A percentile compares a stretch with the other conserved stretches of the same genome.
phyloP scores from a whole-genome alignment of 352 stramenopile genomes.

The Plasmopara muralis region DNA sequence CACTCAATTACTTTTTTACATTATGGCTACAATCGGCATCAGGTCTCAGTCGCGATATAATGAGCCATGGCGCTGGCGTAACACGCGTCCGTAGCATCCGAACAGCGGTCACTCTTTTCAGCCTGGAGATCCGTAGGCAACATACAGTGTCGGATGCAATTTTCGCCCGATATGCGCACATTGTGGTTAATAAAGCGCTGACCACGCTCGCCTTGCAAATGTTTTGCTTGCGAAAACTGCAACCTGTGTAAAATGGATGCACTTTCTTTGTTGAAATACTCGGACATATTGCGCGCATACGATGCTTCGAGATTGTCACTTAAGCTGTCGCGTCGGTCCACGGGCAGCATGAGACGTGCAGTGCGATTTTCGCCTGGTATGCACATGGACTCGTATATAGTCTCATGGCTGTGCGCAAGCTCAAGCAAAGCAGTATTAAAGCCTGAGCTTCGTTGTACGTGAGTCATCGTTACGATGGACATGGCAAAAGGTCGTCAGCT shows the following conservation, averaged over 20 bases:
- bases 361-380: conserved; percentile 53
- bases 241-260: not conserved
- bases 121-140: conserved; percentile 33
- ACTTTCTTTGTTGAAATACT: conserved; percentile 9
- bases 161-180: conserved; percentile 49
- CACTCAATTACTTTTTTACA: too few species aligned
- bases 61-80: conserved; percentile 45
- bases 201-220: conserved; percentile 19
- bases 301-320: conserved; percentile 32
- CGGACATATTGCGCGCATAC: conserved; percentile 22
- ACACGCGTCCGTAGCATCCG: conserved; percentile 34
- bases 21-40: conserved; percentile 31
- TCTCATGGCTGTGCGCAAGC: conserved; percentile 24
- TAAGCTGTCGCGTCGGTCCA: conserved; percentile 33
- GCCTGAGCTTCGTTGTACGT: conserved; percentile 8
- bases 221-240: conserved; percentile 5
- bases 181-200: conserved; percentile 47
- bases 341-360: conserved; percentile 33
- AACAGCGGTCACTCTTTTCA: conserved; percentile 36
- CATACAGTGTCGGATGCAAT: conserved; percentile 33
- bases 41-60: conserved; percentile 29
- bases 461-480: conserved; percentile 5
- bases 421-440: conserved; percentile 24
- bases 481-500: conserved; percentile 3
- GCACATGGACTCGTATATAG: conserved; percentile 54